phyloP scores from a whole-genome alignment of 345 rosid genomes.

The Eucalyptus virginea region DNA sequence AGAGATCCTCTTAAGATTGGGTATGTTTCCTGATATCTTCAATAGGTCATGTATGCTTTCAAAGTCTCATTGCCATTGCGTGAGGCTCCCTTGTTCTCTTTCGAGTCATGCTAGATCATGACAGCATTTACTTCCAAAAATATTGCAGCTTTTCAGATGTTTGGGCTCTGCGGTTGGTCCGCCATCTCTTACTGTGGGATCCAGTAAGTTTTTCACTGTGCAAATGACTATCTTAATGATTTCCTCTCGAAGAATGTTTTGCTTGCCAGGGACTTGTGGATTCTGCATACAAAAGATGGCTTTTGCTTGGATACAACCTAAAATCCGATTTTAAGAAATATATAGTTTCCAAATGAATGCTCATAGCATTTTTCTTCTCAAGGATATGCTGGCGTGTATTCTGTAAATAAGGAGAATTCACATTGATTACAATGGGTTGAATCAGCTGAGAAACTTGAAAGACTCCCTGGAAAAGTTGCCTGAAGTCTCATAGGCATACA shows the following conservation, averaged over 20 bases:
- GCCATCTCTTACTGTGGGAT: constrained; percentile 70
- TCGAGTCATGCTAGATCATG: background rate
- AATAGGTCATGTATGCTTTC: background rate
- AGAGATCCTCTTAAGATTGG: constrained; percentile 88
- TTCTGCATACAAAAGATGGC: background rate
- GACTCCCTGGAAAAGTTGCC: background rate
- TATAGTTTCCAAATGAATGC: background rate
- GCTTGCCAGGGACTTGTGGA: background rate
- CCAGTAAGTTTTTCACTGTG: constrained; percentile 41
- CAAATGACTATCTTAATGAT: background rate
- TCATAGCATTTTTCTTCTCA: background rate
- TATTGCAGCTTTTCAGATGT: constrained; percentile 64
- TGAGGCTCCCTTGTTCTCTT: background rate
- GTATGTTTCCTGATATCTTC: constrained; percentile 16
- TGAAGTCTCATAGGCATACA: background rate
- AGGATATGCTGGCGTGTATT: background rate
- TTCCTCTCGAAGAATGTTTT: background rate
- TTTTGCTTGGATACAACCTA: background rate
- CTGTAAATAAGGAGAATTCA: background rate
- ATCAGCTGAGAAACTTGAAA: background rate
- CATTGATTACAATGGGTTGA: background rate
- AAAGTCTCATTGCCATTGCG: background rate
- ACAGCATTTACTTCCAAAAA: background rate
- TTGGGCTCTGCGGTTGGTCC: constrained; percentile 82
- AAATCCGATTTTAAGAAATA: background rate